Base-by-base conservation (phyloP, 495 filamentous ascomycete species). In the Aspergillus taichungensis region DNA sequence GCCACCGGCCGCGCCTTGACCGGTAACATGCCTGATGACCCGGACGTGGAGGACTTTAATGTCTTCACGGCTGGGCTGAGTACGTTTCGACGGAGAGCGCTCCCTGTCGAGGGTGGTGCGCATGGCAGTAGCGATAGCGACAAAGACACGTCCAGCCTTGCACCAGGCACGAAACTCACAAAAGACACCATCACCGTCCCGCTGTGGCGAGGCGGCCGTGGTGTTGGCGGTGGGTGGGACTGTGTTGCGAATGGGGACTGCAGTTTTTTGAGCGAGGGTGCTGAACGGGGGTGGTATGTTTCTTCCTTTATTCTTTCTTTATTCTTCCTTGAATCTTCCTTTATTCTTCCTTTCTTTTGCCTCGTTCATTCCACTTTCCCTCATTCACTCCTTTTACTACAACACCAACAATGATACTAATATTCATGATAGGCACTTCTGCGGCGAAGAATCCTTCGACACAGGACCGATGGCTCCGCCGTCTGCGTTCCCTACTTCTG, bases 211-310 rank as follows among this genome's bases (percentile, higher is more conserved):
- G 63, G 57, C 37, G 80, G 79, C 0, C 75, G 69, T n/a, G 87
- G 84, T 6, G 80, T 94, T 37, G 69, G 72, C 4, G 87, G 88
- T 44, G 85, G 83, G 9, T 98, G 92, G 92, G 72, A 82, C 13
- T 86, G 84, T 58, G 71, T 78, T 39, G 46, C 75, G 42, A 90
- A 94, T 68, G 84, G 87, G 8, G 87, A 95, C 61, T 95, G 89
- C 55, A 77, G 74, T 40, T 87, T 85, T 66, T 59, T 98, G 56
- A 75, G 71, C 28, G 71, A 71, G 34, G 92, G 92, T 5, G 87
- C 88, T 51, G 91, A 97, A 66, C 73, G 91, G 59, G 86, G 86
- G 51, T 96, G 89, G 88, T 91, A 54, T 72, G 85, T 80, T 34
- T 48, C 36, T 40, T 27, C 37, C 56, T 46, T 46, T 49, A 43